Base-by-base conservation (phyloP, 2,329 filamentous ascomycete genomes). In the Lachnellula arida region DNA sequence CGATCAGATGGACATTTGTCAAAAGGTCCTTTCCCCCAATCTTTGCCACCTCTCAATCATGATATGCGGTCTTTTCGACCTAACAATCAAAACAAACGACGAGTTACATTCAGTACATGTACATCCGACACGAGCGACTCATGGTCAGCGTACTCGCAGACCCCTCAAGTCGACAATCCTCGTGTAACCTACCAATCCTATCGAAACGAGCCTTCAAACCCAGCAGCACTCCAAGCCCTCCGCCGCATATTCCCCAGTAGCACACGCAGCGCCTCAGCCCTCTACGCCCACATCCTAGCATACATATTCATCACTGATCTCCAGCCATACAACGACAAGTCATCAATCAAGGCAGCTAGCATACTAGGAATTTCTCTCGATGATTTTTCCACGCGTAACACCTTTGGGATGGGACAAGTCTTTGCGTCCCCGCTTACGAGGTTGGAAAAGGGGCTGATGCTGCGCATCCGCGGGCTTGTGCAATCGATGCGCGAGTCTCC, bases 211-310 rank as follows among this genome's bases (percentile, higher is more conserved):
- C 15, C 51, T 23, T 53, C 55, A 11, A 58, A 65, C 32, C 58
- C 49, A 28, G 55, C 56, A 7, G 60, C 66, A 34, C 56, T 68
- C 2, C 34, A 58, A 23, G 58, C 65, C 2, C 46, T 69, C 1
- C 55, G 53, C 2, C 48, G 59, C 6, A 67, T 68, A 32, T 70
- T 69, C 40, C 66, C 66, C 1, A 23, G 5, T 9, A 44, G 19
- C 22, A 19, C 37, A 51, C n/a, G 59, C 62, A 4, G 56, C 57
- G 3, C 44, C 57, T 22, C 60, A 11, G 59, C 61, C 2, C 62
- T 69, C 22, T 68, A 69, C 51, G 61, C 65, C 1, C 59, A 70
- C 22, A 55, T 69, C 8, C 50, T 69, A 12, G 62, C 60, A 7
- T 63, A 66, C 23, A 61, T 62, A 7, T 67, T 57, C 47, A 32